Percentiles rank a stretch among this genome's conserved stretches.
These are phyloP conservation scores for Protea cynaroides DNA, from an alignment of 164 flowering plant genomes.

Conservation along the genomic window DNA sequence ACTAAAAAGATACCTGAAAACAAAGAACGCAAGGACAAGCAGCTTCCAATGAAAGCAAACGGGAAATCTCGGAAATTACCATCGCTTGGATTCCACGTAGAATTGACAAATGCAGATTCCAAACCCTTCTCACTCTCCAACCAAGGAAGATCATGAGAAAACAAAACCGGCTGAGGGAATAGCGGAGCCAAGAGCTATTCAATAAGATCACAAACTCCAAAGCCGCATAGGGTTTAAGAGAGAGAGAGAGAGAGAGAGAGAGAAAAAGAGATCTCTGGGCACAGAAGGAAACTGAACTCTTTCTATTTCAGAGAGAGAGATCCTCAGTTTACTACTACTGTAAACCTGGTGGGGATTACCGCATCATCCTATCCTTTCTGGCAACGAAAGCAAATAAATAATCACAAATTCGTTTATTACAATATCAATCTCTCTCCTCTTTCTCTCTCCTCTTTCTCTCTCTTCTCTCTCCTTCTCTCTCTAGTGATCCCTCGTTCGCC, in stretches of 20 bases:
- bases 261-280: background rate
- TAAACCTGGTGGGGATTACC: background rate
- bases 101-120: background rate
- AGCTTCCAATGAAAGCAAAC: background rate
- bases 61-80: background rate
- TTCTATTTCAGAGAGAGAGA: background rate
- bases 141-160: background rate
- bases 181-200: background rate
- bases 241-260: slow-evolving; percentile 7
- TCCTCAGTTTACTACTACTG: background rate
- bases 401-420: no score
- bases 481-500: no score
- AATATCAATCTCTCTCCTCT: background rate
- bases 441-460: background rate
- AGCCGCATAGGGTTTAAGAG: slow-evolving; percentile 7
- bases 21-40: background rate
- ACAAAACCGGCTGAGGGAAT: background rate
- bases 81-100: background rate
- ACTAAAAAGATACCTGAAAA: background rate
- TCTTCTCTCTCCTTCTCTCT: background rate
- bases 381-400: no score
- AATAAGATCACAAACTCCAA: background rate
- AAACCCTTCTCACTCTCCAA: background rate
- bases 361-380: background rate
- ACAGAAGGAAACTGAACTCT: background rate